Conservation (phyloP, 2,329 filamentous ascomycete species). For the Lecanicillium sp. region DNA sequence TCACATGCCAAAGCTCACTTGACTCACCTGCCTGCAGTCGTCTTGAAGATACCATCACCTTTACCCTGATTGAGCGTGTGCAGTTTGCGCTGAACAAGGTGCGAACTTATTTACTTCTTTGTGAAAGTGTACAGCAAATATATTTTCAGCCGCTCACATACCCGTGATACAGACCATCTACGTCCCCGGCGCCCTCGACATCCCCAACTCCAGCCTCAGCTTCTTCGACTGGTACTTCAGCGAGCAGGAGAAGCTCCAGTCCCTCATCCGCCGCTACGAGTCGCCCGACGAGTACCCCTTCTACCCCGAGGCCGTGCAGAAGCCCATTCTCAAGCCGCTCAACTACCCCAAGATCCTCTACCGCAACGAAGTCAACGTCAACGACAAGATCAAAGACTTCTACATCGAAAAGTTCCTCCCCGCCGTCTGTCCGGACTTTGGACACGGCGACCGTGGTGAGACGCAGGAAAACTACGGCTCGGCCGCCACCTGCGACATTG, state of each 20-base stretch:
- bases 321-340: slow-evolving; percentile 79
- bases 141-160: neutral
- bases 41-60: slow-evolving; percentile 95
- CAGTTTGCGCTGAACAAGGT: slow-evolving; percentile 83
- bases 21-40: slow-evolving; percentile 51
- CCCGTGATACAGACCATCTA: slow-evolving; percentile 61
- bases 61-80: slow-evolving; percentile 94
- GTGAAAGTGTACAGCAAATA: neutral
- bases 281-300: slow-evolving; percentile 97
- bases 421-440: slow-evolving; percentile 70
- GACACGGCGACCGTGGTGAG: slow-evolving; percentile 74
- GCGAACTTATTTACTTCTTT: neutral
- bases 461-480: slow-evolving; percentile 93
- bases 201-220: slow-evolving; percentile 67
- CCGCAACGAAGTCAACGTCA: slow-evolving; percentile 84
- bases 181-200: slow-evolving; percentile 66
- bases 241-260: slow-evolving; percentile 87
- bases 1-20: neutral
- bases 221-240: slow-evolving; percentile 92
- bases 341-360: slow-evolving; percentile 85
- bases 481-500: slow-evolving; percentile 83
- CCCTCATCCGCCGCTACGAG: slow-evolving; percentile 88
- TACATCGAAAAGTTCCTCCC: slow-evolving; percentile 83
- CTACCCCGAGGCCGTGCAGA: slow-evolving; percentile 75
- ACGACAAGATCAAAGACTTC: slow-evolving; percentile 75